Conservation (phyloP, 148 eudicot genomes). For the Cornus controversa region DNA sequence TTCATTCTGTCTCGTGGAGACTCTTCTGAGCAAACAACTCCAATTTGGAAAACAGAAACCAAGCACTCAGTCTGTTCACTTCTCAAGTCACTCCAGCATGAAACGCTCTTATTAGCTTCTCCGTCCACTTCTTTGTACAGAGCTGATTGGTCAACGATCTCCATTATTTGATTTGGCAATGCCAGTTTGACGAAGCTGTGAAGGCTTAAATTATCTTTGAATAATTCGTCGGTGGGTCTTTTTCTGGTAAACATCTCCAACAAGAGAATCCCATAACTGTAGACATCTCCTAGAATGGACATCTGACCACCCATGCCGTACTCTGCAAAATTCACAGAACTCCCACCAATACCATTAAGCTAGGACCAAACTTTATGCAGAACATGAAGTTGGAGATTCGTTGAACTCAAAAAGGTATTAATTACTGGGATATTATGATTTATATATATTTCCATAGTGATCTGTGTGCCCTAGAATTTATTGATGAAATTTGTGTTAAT, state of each 20-base stretch:
- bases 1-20: slow-evolving; percentile 22
- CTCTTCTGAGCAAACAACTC: slow-evolving; percentile 16
- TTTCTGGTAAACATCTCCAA: slow-evolving; percentile 43
- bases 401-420: not conserved
- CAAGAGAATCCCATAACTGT: slow-evolving; percentile 45
- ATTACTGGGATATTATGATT: not conserved
- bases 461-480: too few relatives aligned
- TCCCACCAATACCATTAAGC: not conserved
- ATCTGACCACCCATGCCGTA: slow-evolving; percentile 34
- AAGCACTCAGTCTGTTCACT: slow-evolving; percentile 20
- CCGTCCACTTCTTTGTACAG: slow-evolving; percentile 2
- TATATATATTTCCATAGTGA: too few relatives aligned
- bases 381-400: not conserved
- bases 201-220: slow-evolving; percentile 2
- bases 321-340: slow-evolving; percentile 5
- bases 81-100: not conserved
- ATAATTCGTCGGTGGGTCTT: slow-evolving; percentile 30
- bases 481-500: too few relatives aligned
- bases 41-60: slow-evolving; percentile 11
- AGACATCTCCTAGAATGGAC: slow-evolving; percentile 44
- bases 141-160: slow-evolving; percentile 20
- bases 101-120: not conserved
- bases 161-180: slow-evolving; percentile 13
- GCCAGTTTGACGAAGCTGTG: slow-evolving; percentile 19
- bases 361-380: not conserved